Percentiles rank a stretch among this genome's conserved stretches.
These are phyloP conservation scores for Candida oleophila DNA, from an alignment of 805 yeast species.

Conservation along the genomic window DNA sequence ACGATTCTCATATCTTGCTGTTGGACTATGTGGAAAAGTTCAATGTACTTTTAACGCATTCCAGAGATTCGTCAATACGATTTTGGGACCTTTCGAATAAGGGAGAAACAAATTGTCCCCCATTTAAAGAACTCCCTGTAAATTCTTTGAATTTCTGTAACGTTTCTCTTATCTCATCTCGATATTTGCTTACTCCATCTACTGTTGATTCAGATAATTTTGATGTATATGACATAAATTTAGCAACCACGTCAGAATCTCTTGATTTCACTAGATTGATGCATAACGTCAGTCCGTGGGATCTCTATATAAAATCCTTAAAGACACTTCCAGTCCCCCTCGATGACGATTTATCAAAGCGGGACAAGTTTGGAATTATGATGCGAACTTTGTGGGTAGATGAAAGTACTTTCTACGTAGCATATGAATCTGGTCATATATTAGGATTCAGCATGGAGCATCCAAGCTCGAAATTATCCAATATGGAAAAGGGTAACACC, in stretches of 20 bases:
- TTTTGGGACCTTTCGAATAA: slow-evolving; percentile 37
- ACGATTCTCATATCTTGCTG: slow-evolving; percentile 49
- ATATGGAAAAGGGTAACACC: not conserved
- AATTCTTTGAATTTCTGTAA: slow-evolving; percentile 74
- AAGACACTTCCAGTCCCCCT: slow-evolving; percentile 10
- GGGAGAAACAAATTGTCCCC: slow-evolving; percentile 4
- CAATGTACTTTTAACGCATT: slow-evolving; percentile 53
- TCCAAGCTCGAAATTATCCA: not conserved
- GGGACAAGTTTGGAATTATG: slow-evolving; percentile 60
- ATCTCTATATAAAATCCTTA: slow-evolving; percentile 15
- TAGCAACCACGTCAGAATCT: not conserved
- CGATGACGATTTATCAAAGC: slow-evolving; percentile 11
- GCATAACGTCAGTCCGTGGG: slow-evolving; percentile 29
- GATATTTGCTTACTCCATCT: slow-evolving; percentile 54
- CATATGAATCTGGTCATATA: slow-evolving; percentile 73
- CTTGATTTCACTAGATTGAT: slow-evolving; percentile 28
- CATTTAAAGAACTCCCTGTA: slow-evolving; percentile 48
- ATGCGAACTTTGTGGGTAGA: slow-evolving; percentile 53
- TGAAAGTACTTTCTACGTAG: slow-evolving; percentile 41
- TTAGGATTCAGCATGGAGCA: slow-evolving; percentile 23
- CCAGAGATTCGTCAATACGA: slow-evolving; percentile 57
- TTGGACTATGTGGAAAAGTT: slow-evolving; percentile 27
- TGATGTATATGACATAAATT: slow-evolving; percentile 50
- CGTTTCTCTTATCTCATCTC: slow-evolving; percentile 37
- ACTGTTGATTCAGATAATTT: slow-evolving; percentile 61